These are phyloP conservation scores for Lactarius vividus DNA, from an alignment of 768 basidiomycete species.

Conservation along the genomic window DNA sequence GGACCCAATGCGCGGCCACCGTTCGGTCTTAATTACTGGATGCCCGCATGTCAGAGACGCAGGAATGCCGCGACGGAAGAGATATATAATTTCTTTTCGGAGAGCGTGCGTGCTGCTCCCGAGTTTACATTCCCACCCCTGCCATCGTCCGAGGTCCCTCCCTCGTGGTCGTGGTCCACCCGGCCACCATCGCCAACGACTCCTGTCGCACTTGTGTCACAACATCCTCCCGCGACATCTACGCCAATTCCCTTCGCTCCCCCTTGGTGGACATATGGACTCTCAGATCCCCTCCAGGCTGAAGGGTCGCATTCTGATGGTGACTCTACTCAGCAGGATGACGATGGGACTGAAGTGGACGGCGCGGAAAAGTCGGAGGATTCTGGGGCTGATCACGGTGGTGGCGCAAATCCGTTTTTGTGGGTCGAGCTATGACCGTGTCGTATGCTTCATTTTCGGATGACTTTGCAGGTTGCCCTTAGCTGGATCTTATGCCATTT, in stretches of 20 bases:
- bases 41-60: slow-evolving; percentile 22
- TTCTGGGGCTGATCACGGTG: neutral
- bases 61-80: neutral
- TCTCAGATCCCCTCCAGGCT: neutral
- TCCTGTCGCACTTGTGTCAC: neutral
- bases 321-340: slow-evolving; percentile 1
- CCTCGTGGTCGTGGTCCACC: neutral
- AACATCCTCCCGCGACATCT: slow-evolving; percentile 4
- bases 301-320: neutral
- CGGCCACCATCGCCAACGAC: slow-evolving; percentile 3
- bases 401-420: neutral
- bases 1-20: slow-evolving; percentile 25
- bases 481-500: neutral
- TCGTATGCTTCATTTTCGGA: neutral
- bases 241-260: neutral
- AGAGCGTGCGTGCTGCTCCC: slow-evolving; percentile 19
- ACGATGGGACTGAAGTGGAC: slow-evolving; percentile 17
- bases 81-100: slow-evolving; percentile 24
- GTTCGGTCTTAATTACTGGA: slow-evolving; percentile 34
- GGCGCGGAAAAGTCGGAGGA: slow-evolving; percentile 25
- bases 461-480: neutral
- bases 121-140: slow-evolving; percentile 17
- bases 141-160: neutral
- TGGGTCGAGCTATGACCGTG: slow-evolving; percentile 22
- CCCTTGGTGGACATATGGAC: slow-evolving; percentile 15